Evolutionary conservation across 192 early-diverging fungal genomes (phyloP), one percentile per base, ranked within the genome.

Genomic region (Geranomyces variabilis): DNA sequence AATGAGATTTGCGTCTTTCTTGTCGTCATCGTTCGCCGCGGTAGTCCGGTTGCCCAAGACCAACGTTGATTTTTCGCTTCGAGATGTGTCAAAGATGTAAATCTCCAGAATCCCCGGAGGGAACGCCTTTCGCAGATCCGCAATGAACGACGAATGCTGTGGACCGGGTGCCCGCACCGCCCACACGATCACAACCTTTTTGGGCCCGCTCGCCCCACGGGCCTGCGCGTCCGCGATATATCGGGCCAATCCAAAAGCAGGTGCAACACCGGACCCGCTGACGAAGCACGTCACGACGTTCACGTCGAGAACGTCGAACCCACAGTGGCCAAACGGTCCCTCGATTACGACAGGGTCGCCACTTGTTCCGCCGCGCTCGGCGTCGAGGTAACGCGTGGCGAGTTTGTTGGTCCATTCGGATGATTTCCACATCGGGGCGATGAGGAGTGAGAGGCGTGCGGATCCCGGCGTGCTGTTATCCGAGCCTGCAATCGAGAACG

Each of bases 401-500:
- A 65, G 5, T 36, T 46, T 65, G 41, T n/a, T 45, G 33, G 63
- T 65, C 63, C 63, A 65, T 36, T 65, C 63, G 5, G 34, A 26
- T 1, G 63, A 26, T 41, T 22, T 21, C 41, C 34, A 65, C 17
- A 14, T 26, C 41, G 34, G 17, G 8, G 63, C 41, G 44, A 47
- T 24, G 24, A 76, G 69, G 44, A 76, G 24, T 21, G 66, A 70
- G 14, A 56, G 58, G 3, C 8, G 28, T 19, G 29, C 22, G 12
- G 15, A 63, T 46, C 49, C 62, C 10, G 30, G 36, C 17, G 29
- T 9, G 17, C n/a, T 21, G 30, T 19, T 22, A 7, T 91, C 86
- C 1, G 86, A 81, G 34, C 85, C 88, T 13, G 89, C 87, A 58
- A 94, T 83, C 0, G 89, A 92, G 73, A 92, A 89, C 19, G 92